phyloP scores from a whole-genome alignment of 208 protist species.

The Trypanosoma boissoni region DNA sequence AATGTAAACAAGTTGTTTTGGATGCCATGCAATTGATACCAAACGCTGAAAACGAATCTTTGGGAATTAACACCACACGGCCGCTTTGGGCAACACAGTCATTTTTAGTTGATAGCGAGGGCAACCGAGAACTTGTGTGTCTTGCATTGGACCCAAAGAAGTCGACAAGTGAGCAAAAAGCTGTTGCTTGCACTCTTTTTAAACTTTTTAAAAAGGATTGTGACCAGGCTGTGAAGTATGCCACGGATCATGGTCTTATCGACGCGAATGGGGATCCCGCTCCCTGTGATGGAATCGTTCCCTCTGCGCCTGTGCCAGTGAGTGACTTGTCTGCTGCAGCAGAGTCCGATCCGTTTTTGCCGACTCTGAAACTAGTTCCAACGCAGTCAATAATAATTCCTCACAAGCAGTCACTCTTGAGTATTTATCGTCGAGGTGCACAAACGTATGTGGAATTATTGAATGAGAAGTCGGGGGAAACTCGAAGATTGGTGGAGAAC shows the following conservation, averaged over 20 bases:
- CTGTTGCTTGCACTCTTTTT: conserved; percentile 39
- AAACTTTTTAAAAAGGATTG: conserved; percentile 42
- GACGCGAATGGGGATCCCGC: conserved; percentile 30
- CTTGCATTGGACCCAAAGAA: conserved; percentile 51
- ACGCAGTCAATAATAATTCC: conserved; percentile 19
- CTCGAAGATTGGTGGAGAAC: conserved; percentile 11
- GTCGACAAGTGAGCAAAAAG: conserved; percentile 62
- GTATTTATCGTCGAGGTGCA: conserved; percentile 23
- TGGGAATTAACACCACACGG: conserved; percentile 40
- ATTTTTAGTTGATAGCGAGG: conserved; percentile 20
- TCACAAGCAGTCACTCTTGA: conserved; percentile 21
- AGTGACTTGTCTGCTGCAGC: conserved; percentile 24
- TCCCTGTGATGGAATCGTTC: conserved; percentile 33
- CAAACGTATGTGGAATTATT: conserved; percentile 28
- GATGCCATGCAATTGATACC: conserved; percentile 29
- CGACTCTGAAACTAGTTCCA: conserved; percentile 17
- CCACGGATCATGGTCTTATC: conserved; percentile 39
- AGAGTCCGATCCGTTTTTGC: conserved; percentile 31
- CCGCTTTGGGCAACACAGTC: conserved; percentile 33
- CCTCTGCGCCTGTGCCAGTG: conserved; percentile 20
- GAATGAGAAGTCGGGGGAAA: conserved; percentile 13
- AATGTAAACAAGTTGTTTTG: conserved; percentile 22
- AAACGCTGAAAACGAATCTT: conserved; percentile 37
- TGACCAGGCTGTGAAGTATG: conserved; percentile 30
- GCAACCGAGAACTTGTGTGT: conserved; percentile 22